Conservation (phyloP, 202 grass and related monocot genomes). For the Zoysia matrella region DNA sequence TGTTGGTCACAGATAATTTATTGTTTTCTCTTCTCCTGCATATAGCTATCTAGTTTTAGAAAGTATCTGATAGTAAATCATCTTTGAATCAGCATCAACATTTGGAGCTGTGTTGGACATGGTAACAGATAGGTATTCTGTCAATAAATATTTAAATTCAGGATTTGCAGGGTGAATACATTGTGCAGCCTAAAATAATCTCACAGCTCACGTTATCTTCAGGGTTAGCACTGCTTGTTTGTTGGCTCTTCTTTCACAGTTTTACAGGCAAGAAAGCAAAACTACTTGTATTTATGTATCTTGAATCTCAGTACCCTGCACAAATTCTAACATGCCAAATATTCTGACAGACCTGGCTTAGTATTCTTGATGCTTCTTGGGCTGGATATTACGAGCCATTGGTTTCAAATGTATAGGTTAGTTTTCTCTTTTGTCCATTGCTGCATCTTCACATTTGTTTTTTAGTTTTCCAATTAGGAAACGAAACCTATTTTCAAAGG, state of each 20-base stretch:
- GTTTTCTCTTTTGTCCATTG: too few relatives aligned
- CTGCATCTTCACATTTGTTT: too few relatives aligned
- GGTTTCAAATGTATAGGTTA: too few relatives aligned
- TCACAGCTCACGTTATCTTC: constrained; percentile 52
- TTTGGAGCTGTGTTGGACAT: constrained; percentile 99
- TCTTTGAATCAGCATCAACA: constrained; percentile 74
- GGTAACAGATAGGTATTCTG: constrained; percentile 91
- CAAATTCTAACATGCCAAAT: constrained; percentile 15
- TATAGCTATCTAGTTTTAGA: constrained; percentile 21
- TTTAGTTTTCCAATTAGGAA: too few relatives aligned
- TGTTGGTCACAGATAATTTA: neutral
- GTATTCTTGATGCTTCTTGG: too few relatives aligned
- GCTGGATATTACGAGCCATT: too few relatives aligned
- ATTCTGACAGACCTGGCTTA: constrained; percentile 32
- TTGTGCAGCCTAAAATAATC: constrained; percentile 35
- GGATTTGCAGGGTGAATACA: constrained; percentile 23
- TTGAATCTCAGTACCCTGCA: neutral
- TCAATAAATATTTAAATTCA: constrained; percentile 36
- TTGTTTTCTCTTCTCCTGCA: neutral
- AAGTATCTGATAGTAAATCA: constrained; percentile 43
- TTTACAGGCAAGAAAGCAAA: constrained; percentile 74
- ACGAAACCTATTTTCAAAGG: neutral
- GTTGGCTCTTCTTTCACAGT: constrained; percentile 89
- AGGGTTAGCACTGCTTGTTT: constrained; percentile 99
- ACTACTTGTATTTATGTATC: constrained; percentile 14